Percentiles rank a stretch among this genome's conserved stretches.
Conservation (phyloP, 768 basidiomycete genomes). For the Austroboletus eburneus region DNA sequence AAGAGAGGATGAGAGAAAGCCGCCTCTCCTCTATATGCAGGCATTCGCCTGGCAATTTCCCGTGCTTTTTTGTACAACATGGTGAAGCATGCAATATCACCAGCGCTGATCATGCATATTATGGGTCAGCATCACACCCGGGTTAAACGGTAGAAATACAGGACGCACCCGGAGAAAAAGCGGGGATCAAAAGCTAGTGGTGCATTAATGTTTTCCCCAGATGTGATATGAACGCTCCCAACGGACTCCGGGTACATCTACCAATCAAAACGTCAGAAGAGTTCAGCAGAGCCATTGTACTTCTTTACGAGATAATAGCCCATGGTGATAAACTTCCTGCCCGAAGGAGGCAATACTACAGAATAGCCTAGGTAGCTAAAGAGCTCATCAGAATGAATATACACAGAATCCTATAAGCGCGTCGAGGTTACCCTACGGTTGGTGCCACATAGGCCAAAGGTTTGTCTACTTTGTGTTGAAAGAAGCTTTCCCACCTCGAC, state of each 20-base stretch:
- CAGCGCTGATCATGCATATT: conserved; percentile 2
- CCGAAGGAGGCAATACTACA: conserved; percentile 4
- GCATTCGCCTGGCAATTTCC: conserved; percentile 55
- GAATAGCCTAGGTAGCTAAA: conserved; percentile 25
- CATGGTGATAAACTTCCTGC: conserved; percentile 27
- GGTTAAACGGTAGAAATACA: too few relatives aligned
- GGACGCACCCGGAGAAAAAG: conserved; percentile 40
- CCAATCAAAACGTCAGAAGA: conserved; percentile 1
- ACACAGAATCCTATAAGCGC: not conserved
- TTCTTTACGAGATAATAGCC: conserved; percentile 32
- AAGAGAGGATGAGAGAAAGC: conserved; percentile 22
- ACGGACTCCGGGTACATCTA: conserved; percentile 40
- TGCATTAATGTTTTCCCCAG: conserved; percentile 38
- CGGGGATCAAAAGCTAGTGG: conserved; percentile 42
- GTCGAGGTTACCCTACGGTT: conserved; percentile 33
- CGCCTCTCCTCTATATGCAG: conserved; percentile 16
- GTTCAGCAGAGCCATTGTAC: too few relatives aligned
- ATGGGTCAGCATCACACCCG: not conserved
- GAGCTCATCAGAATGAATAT: not conserved
- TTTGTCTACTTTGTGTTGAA: conserved; percentile 18
- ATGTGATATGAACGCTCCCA: conserved; percentile 46
- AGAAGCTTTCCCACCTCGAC: conserved; percentile 18
- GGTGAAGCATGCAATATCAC: conserved; percentile 44
- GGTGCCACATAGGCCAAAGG: conserved; percentile 34
- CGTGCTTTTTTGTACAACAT: conserved; percentile 52